Evolutionary conservation across 352 stramenopile genomes (phyloP).

Genomic region (Thraustotheca clavata): DNA sequence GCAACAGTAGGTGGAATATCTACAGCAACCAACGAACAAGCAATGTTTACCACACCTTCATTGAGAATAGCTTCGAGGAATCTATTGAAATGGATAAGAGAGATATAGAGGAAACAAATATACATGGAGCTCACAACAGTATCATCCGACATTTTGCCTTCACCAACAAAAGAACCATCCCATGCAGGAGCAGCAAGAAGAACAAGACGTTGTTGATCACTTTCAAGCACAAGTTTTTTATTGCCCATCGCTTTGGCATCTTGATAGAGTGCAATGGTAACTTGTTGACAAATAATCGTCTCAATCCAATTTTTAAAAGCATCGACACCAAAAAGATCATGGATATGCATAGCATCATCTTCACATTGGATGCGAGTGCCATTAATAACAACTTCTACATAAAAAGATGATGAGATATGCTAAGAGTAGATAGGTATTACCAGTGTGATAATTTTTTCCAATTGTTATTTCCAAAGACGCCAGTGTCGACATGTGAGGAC

Average conservation of each 20-base stretch:
- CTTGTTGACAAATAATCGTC: constrained; percentile 63
- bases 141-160: constrained; percentile 72
- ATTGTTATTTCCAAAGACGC: constrained; percentile 74
- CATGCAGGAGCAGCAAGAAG: constrained; percentile 69
- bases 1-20: constrained; percentile 25
- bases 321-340: constrained; percentile 49
- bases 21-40: constrained; percentile 64
- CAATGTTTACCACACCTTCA: constrained; percentile 47
- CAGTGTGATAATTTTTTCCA: constrained; percentile 74
- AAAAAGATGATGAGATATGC: background rate
- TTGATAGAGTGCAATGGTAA: constrained; percentile 53
- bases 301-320: constrained; percentile 63
- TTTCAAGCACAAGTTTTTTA: constrained; percentile 68
- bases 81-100: constrained; percentile 29
- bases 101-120: background rate
- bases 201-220: constrained; percentile 64
- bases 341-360: constrained; percentile 42
- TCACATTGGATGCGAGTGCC: constrained; percentile 70
- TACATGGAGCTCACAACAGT: constrained; percentile 29
- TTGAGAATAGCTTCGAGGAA: constrained; percentile 64
- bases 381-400: constrained; percentile 59
- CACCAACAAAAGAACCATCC: constrained; percentile 76
- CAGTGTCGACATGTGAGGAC: constrained; percentile 62
- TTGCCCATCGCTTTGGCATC: constrained; percentile 64
- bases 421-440: constrained; percentile 24